These are phyloP conservation scores for Bryum argenteum DNA, from an alignment of 225 moss, liverwort and hornwort genomes.

Conservation along the genomic window DNA sequence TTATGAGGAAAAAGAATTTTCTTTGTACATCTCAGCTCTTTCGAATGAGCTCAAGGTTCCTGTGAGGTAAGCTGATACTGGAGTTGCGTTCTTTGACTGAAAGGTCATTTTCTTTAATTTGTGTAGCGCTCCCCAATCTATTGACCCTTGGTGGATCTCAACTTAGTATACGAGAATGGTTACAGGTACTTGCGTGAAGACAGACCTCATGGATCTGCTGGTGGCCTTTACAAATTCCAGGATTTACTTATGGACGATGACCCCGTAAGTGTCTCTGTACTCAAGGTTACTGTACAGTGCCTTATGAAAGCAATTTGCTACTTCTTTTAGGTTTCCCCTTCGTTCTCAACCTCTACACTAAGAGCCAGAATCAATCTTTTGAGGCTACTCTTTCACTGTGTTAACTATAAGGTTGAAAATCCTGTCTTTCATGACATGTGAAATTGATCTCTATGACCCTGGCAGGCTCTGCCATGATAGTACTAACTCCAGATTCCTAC, in stretches of 20 bases:
- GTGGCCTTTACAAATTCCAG: conserved; percentile 92
- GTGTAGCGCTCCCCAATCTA: not conserved
- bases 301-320: not conserved
- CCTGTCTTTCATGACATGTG: conserved; percentile 8
- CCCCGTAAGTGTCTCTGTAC: conserved; percentile 53
- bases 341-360: not conserved
- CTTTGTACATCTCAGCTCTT: conserved; percentile 90
- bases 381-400: not conserved
- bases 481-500: conserved; percentile 23
- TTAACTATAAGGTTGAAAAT: conserved; percentile 10
- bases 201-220: conserved; percentile 96
- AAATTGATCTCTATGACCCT: not conserved
- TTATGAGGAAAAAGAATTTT: conserved; percentile 91
- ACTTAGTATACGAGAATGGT: conserved; percentile 24
- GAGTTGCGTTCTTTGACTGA: conserved; percentile 12
- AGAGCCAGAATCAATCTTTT: not conserved
- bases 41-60: conserved; percentile 95
- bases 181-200: conserved; percentile 93
- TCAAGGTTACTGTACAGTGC: conserved; percentile 4
- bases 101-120: not conserved
- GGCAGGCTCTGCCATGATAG: conserved; percentile 4
- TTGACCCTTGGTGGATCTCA: conserved; percentile 18
- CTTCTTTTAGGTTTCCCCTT: not conserved
- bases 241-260: conserved; percentile 84
- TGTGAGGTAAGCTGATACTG: conserved; percentile 64